Base-by-base conservation (phyloP, 805 yeast species). In the Ogataea nakhonphanomensis region DNA sequence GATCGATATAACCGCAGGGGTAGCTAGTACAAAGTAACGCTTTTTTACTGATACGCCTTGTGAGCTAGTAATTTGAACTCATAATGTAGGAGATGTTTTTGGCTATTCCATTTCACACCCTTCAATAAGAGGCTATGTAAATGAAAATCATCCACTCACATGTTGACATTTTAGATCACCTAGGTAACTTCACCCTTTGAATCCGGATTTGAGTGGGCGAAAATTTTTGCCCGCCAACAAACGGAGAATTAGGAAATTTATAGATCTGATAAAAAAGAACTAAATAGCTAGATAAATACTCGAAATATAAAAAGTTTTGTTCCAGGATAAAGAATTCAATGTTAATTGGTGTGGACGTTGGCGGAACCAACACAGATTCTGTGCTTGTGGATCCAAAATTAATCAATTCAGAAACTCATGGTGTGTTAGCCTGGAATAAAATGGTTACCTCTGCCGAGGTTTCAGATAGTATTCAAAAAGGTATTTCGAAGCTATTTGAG, bases 281-380 rank as follows among this genome's bases (percentile, higher is more conserved):
- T 3, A 25, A 25, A 25, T 25, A 25, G 10, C 26, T 9, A 25
- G 26, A 25, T 17, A 17, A 17, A 17, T 17, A 4, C 20, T 17
- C 5, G 5, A 17, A 17, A 29, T 20, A 32, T 22, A 9, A 11
- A 11, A 7, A 8, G 13, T n/a, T 11, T 3, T 22, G 10, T 14
- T 11, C 24, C 8, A 15, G 5, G 14, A 5, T 6, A 15, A 10
- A 14, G 22, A 15, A 27, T 13, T 7, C 40, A 7, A 25, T 43
- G 37, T 32, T 67, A 7, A 64, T 72, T 25, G 78, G 77, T 17
- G 68, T 73, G 13, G 78, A 73, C 50, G 76, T 73, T 30, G 78
- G 78, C 17, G 77, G 77, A 11, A 73, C 77, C 26, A 71, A 71
- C 57, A 70, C 76, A 1, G 77, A 73, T 51, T 62, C 71, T 15